phyloP scores from a whole-genome alignment of 1,284 basidiomycete species.

The Cystobasidiaceae sp. region DNA sequence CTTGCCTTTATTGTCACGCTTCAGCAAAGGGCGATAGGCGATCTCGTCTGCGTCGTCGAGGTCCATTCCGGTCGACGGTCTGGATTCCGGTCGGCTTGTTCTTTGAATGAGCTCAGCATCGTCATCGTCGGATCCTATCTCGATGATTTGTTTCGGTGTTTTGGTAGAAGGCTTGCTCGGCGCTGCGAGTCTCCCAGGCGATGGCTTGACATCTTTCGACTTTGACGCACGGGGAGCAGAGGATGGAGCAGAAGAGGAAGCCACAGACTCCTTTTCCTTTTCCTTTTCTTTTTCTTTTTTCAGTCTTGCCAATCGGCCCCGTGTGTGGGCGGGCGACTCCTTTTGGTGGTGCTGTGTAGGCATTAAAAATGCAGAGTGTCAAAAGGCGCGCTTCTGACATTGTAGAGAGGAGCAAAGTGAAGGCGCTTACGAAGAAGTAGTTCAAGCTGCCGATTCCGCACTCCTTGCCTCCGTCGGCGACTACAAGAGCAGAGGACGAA shows the following conservation, averaged over 20 bases:
- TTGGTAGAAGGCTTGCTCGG: too few species aligned
- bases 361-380: neutral
- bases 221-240: neutral
- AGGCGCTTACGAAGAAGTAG: neutral
- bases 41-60: too few species aligned
- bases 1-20: too few species aligned
- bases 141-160: neutral
- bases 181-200: too few species aligned
- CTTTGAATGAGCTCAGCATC: neutral
- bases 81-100: neutral
- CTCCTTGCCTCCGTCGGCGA: neutral
- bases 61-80: neutral
- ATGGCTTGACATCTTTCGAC: too few species aligned
- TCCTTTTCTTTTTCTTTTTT: too few species aligned
- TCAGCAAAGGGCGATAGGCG: too few species aligned
- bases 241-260: neutral
- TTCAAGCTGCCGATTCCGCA: slow-evolving; percentile 1
- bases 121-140: neutral
- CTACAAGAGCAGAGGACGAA: neutral
- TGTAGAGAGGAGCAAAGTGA: neutral
- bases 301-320: neutral
- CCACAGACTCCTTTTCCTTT: neutral
- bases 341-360: slow-evolving; percentile 7
- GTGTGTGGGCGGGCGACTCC: slow-evolving; percentile 1
- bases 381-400: neutral